Base-by-base conservation (phyloP, 2,329 filamentous ascomycete genomes). In the Huntiella savannae region DNA sequence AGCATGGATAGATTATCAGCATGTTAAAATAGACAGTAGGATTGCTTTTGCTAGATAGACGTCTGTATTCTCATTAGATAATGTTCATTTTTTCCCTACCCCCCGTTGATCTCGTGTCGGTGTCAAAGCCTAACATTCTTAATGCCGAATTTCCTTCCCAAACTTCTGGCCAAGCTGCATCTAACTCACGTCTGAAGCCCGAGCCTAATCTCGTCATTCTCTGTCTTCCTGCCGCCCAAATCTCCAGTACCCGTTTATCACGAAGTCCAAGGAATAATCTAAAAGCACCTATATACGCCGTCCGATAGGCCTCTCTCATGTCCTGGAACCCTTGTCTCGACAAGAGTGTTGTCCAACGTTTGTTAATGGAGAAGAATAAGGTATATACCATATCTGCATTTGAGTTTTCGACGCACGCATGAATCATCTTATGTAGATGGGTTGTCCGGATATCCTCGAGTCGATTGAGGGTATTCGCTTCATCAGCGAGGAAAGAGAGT, bases 381-480 rank as follows among this genome's bases (percentile, higher is more conserved):
- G 22, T 38, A 34, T 62, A 58, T 1, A 60, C 62, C 11, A 63
- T 40, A 40, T 61, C 57, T 40, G 60, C 50, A 40, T 62, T 58
- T 2, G 52, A 54, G 4, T 46, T 47, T 22, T 57, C 47, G 3
- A 56, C 53, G 39, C 59, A 62, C 2, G 53, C 54, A 4, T 52
- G 35, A 28, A 62, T 57, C 22, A 62, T 54, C n/a, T 50, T 43
- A 15, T 48, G 45, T n/a, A 50, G 33, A 8, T 45, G 42, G 7
- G 36, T 34, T 4, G 49, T 50, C 32, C 40, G 35, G 45, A 51
- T 36, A 13, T 47, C 39, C 7, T 51, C 13, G 12, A 45, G 43
- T 2, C 36, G 39, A 33, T 45, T 16, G 5, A 50, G 17, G 34
- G 47, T 47, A 16, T 34, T 39, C 0, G 41, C 47, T 36, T 49